These are phyloP conservation scores for Colletotrichum camelliae DNA, from an alignment of 2,329 filamentous ascomycete genomes.

Conservation along the genomic window DNA sequence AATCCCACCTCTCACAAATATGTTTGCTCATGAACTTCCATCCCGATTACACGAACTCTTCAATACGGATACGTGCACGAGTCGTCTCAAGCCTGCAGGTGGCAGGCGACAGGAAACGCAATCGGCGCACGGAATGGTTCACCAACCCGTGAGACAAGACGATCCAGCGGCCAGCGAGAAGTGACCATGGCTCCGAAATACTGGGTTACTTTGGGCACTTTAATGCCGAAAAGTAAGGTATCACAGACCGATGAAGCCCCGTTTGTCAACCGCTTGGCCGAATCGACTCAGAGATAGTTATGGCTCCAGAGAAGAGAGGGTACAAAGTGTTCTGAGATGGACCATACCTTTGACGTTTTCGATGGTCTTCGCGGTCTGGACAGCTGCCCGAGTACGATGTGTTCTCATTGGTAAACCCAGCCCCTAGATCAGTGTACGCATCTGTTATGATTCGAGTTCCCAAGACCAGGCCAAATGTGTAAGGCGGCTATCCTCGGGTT, in stretches of 20 bases:
- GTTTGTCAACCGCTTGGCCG: fast-evolving
- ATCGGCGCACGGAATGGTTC: background rate
- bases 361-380: background rate
- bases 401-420: background rate
- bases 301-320: background rate
- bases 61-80: background rate
- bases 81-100: background rate
- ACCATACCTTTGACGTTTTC: background rate
- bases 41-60: background rate
- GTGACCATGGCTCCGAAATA: background rate
- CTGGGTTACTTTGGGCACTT: background rate
- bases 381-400: background rate
- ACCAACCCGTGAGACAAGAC: background rate
- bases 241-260: background rate
- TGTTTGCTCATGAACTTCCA: background rate
- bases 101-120: background rate
- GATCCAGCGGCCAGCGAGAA: background rate
- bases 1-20: background rate
- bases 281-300: too few species aligned
- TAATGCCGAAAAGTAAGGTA: background rate
- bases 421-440: background rate
- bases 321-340: background rate
- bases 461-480: background rate
- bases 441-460: background rate
- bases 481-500: background rate